These are phyloP conservation scores for Penicillium sp. DNA, from an alignment of 2,329 filamentous ascomycete species.

Conservation along the genomic window DNA sequence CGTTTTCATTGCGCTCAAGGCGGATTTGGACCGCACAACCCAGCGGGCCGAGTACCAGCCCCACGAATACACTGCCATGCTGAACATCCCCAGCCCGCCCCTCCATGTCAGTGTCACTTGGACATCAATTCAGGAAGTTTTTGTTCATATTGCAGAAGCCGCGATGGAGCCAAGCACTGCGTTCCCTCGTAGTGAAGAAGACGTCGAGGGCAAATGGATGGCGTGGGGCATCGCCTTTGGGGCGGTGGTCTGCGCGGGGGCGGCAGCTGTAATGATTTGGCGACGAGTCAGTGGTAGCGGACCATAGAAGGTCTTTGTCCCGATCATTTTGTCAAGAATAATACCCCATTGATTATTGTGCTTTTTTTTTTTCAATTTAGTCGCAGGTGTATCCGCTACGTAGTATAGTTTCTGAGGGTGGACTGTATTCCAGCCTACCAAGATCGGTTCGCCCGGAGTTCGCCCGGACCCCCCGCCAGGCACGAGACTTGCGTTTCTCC, in stretches of 20 bases:
- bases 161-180: constrained; percentile 86
- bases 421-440: not conserved
- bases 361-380: not conserved
- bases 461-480: constrained; percentile 22
- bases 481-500: constrained; percentile 26
- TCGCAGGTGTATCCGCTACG: not conserved
- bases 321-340: constrained; percentile 16
- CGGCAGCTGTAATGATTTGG: constrained; percentile 64
- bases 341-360: constrained; percentile 17
- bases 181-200: constrained; percentile 88
- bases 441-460: constrained; percentile 20
- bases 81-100: constrained; percentile 83
- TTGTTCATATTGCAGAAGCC: constrained; percentile 86
- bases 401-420: not conserved
- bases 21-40: constrained; percentile 95
- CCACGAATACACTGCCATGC: constrained; percentile 81
- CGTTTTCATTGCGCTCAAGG: constrained; percentile 91
- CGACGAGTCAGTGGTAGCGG: constrained; percentile 50
- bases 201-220: constrained; percentile 74
- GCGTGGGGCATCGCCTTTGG: constrained; percentile 84
- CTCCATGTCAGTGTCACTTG: constrained; percentile 94
- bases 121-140: constrained; percentile 91
- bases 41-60: constrained; percentile 89
- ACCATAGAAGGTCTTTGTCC: constrained; percentile 24
- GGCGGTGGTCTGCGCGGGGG: constrained; percentile 64